Evolutionary conservation across 2,329 filamentous ascomycete species (phyloP).

Genomic region (Penicillium freii): DNA sequence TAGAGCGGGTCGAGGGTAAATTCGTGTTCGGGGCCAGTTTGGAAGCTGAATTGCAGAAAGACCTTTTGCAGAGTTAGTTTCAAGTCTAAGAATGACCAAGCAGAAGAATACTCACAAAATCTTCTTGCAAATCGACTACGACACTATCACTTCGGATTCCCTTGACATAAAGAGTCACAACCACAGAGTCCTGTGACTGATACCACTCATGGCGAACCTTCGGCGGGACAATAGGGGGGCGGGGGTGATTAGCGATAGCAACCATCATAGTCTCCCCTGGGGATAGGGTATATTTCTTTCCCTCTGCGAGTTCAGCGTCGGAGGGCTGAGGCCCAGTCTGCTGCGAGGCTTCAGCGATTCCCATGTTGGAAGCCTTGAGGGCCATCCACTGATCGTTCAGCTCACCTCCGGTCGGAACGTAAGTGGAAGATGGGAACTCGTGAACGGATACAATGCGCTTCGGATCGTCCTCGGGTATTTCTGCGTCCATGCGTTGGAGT

Average conservation of each 20-base stretch:
- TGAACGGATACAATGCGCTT: slow-evolving; percentile 46
- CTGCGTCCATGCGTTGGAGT: slow-evolving; percentile 52
- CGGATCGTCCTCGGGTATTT: slow-evolving; percentile 51
- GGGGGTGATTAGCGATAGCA: not conserved
- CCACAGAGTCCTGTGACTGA: slow-evolving; percentile 60
- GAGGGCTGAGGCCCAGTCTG: not conserved
- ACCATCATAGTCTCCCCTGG: not conserved
- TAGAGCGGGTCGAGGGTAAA: slow-evolving; percentile 67
- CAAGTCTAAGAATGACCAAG: not conserved
- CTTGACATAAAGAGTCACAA: slow-evolving; percentile 65
- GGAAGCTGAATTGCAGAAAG: slow-evolving; percentile 59
- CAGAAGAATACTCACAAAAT: slow-evolving; percentile 40
- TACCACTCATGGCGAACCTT: slow-evolving; percentile 71
- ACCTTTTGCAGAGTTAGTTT: slow-evolving; percentile 37
- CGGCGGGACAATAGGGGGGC: slow-evolving; percentile 38
- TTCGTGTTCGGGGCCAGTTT: slow-evolving; percentile 54
- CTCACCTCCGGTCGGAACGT: slow-evolving; percentile 38
- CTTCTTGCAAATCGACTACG: slow-evolving; percentile 52
- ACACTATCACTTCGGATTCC: slow-evolving; percentile 59
- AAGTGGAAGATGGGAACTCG: slow-evolving; percentile 53
- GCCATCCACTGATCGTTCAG: slow-evolving; percentile 34
- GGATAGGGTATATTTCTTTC: not conserved
- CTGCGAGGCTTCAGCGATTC: not conserved
- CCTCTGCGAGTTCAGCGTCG: not conserved
- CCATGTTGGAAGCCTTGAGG: slow-evolving; percentile 27